Conservation (phyloP, 345 rosid genomes). For the Euphorbia pulcherrima region DNA sequence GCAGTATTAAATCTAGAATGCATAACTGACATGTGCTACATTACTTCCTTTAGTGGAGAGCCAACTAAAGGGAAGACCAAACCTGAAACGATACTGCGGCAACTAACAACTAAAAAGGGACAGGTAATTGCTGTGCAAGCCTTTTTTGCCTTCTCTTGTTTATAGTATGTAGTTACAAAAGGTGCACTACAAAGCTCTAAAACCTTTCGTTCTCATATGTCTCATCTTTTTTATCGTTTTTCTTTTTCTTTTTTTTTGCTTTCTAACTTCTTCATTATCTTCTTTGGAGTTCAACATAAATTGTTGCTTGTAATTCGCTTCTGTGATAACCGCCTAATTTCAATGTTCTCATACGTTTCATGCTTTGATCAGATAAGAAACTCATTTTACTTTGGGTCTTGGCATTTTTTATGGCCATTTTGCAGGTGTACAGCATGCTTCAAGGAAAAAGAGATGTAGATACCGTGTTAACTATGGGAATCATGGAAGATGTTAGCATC, state of each 20-base stretch:
- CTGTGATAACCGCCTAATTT: no score
- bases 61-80: conserved; percentile 84
- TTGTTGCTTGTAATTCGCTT: not conserved
- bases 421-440: conserved; percentile 88
- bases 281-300: not conserved
- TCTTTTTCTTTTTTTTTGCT: not conserved
- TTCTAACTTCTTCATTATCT: not conserved
- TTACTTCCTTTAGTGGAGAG: conserved; percentile 65
- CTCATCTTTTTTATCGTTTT: no score
- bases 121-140: conserved; percentile 47
- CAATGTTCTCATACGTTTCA: no score
- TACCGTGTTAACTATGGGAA: conserved; percentile 90
- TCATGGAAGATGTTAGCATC: conserved; percentile 92
- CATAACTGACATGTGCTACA: conserved; percentile 9
- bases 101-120: conserved; percentile 93
- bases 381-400: not conserved
- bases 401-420: conserved; percentile 4
- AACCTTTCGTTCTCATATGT: no score
- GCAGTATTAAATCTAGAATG: not conserved
- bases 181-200: not conserved
- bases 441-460: conserved; percentile 93
- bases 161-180: not conserved
- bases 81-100: conserved; percentile 75
- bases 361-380: not conserved
- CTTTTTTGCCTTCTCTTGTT: not conserved